phyloP scores from a whole-genome alignment of 1,284 basidiomycete genomes.

The Bjerkandera adusta region DNA sequence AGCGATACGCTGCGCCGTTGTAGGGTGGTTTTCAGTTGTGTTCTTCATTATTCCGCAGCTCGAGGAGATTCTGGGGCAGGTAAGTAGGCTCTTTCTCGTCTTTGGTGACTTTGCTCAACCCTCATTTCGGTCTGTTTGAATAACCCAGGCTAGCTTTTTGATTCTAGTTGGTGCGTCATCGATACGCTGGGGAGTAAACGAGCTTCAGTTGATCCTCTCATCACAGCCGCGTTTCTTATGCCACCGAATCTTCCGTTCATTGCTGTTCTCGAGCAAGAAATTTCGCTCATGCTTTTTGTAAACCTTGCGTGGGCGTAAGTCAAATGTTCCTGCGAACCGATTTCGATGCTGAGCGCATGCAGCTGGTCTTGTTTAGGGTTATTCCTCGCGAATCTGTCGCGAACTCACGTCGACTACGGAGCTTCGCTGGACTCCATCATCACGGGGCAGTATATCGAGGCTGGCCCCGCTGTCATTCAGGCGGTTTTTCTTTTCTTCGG shows the following conservation, averaged over 20 bases:
- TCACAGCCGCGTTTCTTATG: slow-evolving; percentile 59
- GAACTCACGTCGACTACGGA: slow-evolving; percentile 42
- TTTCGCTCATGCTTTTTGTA: slow-evolving; percentile 55
- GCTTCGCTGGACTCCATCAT: slow-evolving; percentile 38
- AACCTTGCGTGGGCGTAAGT: slow-evolving; percentile 64
- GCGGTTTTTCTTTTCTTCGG: slow-evolving; percentile 69
- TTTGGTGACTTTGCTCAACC: background rate
- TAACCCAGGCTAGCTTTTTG: slow-evolving; percentile 58
- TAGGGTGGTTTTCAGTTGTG: slow-evolving; percentile 62
- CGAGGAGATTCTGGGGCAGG: slow-evolving; percentile 58
- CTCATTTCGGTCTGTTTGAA: slow-evolving; percentile 2
- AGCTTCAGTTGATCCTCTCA: slow-evolving; percentile 1
- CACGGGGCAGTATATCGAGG: slow-evolving; percentile 58
- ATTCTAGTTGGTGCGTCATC: slow-evolving; percentile 54
- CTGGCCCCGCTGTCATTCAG: slow-evolving; percentile 58
- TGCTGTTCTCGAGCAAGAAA: slow-evolving; percentile 66
- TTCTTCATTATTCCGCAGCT: slow-evolving; percentile 60
- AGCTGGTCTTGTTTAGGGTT: slow-evolving; percentile 73
- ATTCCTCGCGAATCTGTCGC: slow-evolving; percentile 58
- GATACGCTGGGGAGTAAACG: too few relatives aligned
- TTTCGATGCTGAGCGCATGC: too few relatives aligned
- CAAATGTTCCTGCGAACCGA: background rate
- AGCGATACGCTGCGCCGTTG: slow-evolving; percentile 59
- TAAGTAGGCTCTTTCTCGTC: slow-evolving; percentile 27
- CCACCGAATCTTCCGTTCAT: slow-evolving; percentile 70